Conservation (phyloP, 768 basidiomycete genomes). For the Naematelia aurantialba region DNA sequence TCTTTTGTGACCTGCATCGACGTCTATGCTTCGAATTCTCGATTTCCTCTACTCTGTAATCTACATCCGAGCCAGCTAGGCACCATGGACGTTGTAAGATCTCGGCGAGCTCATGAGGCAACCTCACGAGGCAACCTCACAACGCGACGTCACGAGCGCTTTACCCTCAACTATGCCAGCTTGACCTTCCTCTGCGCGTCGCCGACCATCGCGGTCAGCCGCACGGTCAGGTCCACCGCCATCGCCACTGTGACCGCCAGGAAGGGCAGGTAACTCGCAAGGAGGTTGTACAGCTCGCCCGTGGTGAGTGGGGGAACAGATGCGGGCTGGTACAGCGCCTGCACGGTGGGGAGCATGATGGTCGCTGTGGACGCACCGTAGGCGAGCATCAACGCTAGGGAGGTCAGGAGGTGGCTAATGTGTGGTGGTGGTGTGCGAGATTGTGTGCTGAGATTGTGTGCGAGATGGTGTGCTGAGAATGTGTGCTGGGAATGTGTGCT, state of each 20-base stretch:
- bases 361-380: slow-evolving; percentile 77
- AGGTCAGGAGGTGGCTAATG: no score
- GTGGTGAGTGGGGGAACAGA: slow-evolving; percentile 53
- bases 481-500: no score
- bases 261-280: slow-evolving; percentile 73
- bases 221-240: slow-evolving; percentile 63
- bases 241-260: slow-evolving; percentile 67
- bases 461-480: no score
- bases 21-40: no score
- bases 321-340: slow-evolving; percentile 60
- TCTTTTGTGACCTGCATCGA: no score
- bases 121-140: no score
- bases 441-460: no score
- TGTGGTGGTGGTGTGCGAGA: no score
- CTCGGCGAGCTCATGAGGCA: no score
- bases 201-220: neutral
- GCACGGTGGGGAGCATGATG: slow-evolving; percentile 69
- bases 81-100: no score
- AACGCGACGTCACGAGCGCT: neutral
- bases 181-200: neutral
- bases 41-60: no score
- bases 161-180: neutral
- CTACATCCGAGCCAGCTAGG: no score
- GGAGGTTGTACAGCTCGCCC: slow-evolving; percentile 59
- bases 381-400: slow-evolving; percentile 57